Conservation (phyloP, 495 filamentous ascomycete species). For the Neurospora pannonica region DNA sequence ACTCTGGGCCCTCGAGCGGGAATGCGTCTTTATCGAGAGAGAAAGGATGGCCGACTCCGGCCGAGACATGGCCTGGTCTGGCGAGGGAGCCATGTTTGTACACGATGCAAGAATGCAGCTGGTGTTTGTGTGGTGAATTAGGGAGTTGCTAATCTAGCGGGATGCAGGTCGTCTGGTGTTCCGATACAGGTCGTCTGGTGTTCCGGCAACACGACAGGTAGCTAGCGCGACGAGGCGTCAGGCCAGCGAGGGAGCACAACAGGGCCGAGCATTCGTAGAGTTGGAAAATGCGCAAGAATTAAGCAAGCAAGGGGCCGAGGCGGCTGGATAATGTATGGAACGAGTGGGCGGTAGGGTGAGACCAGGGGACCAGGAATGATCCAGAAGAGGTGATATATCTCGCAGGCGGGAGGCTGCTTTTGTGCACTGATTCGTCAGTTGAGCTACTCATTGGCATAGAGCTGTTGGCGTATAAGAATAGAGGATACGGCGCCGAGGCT, state of each 20-base stretch:
- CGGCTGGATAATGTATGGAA: neutral
- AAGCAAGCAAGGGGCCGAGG: neutral
- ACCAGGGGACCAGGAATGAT: neutral
- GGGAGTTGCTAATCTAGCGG: neutral
- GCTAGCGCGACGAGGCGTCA: neutral
- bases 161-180: neutral
- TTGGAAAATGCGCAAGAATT: neutral
- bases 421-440: neutral
- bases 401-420: neutral
- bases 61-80: slow-evolving; percentile 32
- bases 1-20: slow-evolving; percentile 38
- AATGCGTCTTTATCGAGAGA: slow-evolving; percentile 25
- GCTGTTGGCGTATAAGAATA: neutral
- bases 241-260: neutral
- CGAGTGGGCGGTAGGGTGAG: neutral
- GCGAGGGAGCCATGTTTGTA: slow-evolving; percentile 14
- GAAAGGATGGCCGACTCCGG: slow-evolving; percentile 29
- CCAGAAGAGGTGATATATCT: neutral
- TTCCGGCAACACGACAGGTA: neutral
- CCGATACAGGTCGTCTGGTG: neutral
- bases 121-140: neutral
- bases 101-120: neutral
- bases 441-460: neutral
- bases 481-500: neutral
- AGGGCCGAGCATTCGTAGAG: neutral